Percentiles rank a stretch among this genome's conserved stretches.
Evolutionary conservation across 495 filamentous ascomycete species (phyloP).

Genomic region (Gamarada debralockiae): DNA sequence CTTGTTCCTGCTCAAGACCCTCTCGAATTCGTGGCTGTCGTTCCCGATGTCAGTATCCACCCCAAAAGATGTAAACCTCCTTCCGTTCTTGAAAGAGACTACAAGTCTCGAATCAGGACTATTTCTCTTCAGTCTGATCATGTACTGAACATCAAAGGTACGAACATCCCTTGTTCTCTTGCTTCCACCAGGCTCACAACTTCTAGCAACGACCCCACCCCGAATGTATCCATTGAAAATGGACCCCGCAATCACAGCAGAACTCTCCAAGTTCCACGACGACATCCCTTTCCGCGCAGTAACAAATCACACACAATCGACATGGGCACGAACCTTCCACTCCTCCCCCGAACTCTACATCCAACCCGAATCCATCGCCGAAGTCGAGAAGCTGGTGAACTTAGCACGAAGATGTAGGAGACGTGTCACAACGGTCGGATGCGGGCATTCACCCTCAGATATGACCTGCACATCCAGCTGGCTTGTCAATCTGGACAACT

Average conservation of each 20-base stretch:
- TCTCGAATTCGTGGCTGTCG: constrained; percentile 1
- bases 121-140: background rate
- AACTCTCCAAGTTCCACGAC: constrained; percentile 30
- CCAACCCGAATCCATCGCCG: constrained; percentile 68
- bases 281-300: constrained; percentile 71
- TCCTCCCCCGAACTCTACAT: constrained; percentile 86
- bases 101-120: background rate
- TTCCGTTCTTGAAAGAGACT: background rate
- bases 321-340: constrained; percentile 94
- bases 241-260: constrained; percentile 32
- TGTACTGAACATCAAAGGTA: constrained; percentile 1
- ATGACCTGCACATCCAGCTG: constrained; percentile 92
- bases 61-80: constrained; percentile 7
- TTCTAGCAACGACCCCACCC: too few species aligned
- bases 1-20: background rate
- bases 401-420: constrained; percentile 79
- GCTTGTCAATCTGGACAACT: constrained; percentile 90
- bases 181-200: background rate
- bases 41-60: background rate
- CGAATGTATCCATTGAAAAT: constrained; percentile 14
- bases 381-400: constrained; percentile 78
- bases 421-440: constrained; percentile 76
- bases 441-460: constrained; percentile 86
- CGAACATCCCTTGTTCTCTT: background rate
- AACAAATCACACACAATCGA: constrained; percentile 71